These are phyloP conservation scores for Aureobasidium sp. DNA, from an alignment of 2,329 filamentous ascomycete genomes.

Conservation along the genomic window DNA sequence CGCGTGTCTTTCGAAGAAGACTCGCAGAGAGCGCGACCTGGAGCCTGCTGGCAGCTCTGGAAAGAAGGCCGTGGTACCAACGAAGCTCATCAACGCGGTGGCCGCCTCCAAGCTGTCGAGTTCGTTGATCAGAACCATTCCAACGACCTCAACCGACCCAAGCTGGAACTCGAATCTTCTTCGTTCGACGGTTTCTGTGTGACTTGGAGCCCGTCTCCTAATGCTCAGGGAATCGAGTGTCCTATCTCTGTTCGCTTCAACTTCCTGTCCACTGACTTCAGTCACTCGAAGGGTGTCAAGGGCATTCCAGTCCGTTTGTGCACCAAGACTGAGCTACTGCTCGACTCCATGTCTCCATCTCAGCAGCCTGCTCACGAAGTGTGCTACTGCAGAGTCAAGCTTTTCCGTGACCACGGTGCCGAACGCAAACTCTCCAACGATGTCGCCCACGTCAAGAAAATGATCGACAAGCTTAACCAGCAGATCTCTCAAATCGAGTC, in stretches of 20 bases:
- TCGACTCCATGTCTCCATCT: slow-evolving; percentile 40
- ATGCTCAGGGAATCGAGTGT: slow-evolving; percentile 64
- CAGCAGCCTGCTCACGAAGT: slow-evolving; percentile 54
- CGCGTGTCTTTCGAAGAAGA: slow-evolving; percentile 98
- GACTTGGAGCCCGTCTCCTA: slow-evolving; percentile 65
- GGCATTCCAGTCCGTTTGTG: slow-evolving; percentile 91
- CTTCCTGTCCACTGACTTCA: slow-evolving; percentile 97
- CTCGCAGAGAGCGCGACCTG: slow-evolving; percentile 77
- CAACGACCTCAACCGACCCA: slow-evolving; percentile 40
- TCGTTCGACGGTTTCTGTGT: slow-evolving; percentile 95
- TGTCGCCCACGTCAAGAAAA: slow-evolving; percentile 89
- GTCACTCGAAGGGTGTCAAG: slow-evolving; percentile 97
- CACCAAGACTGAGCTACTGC: slow-evolving; percentile 74
- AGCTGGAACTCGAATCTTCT: slow-evolving; percentile 48
- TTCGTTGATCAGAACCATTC: slow-evolving; percentile 65
- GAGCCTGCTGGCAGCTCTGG: slow-evolving; percentile 83
- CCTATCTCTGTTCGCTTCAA: slow-evolving; percentile 92
- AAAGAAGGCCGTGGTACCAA: slow-evolving; percentile 95
- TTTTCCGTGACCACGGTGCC: slow-evolving; percentile 92
- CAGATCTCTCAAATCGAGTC: slow-evolving; percentile 72
- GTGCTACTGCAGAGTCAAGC: slow-evolving; percentile 92
- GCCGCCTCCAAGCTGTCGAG: slow-evolving; percentile 89
- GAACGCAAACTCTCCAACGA: slow-evolving; percentile 94
- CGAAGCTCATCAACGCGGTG: slow-evolving; percentile 88
- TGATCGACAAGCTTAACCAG: slow-evolving; percentile 91